Evolutionary conservation across 495 filamentous ascomycete genomes (phyloP), one percentile per base, ranked within the genome.

Genomic region (Penicillium antarcticum): DNA sequence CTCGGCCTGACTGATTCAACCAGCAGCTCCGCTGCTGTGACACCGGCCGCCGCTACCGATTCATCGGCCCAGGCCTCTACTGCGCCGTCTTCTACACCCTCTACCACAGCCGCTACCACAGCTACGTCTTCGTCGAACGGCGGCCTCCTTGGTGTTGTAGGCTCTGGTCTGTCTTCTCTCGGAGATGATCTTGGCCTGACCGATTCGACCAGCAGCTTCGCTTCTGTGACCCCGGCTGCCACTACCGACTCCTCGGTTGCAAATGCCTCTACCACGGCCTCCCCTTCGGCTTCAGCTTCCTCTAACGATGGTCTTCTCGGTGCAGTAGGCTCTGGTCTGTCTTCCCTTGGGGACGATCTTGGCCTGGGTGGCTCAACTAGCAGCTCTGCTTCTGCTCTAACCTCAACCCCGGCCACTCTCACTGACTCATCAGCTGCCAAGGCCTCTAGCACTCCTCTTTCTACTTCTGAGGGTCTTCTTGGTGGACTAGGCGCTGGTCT

Each of bases 81-180:
- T 48, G 3, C 48, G 6, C 18, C 43, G 6, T 17, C 51, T 21
- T 23, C 51, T 21, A 17, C 17, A 38, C 21, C 36, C 14, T 10
- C 43, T 17, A 42, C 44, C 24, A 29, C 61, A 31, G 16, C 45
- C 48, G 23, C 54, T 49, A 26, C 53, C 32, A 45, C 50, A 35
- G 11, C 49, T 55, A 10, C 48, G 42, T 31, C 45, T 24, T 19
- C 52, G 9, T 52, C 40, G 24, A 32, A 41, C 47, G 24, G 19
- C 12, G 17, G 23, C 21, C n/a, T 48, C 34, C 2, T 45, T 38
- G 54, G 33, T 18, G 48, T 43, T 8, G 5, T 52, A 1, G 23
- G 14, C 23, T 48, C 45, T 5, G 37, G 42, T 50, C 9, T 14
- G 24, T 42, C 32, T 13, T 21, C 41, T 26, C 4, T 29, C 12